Conservation (phyloP, 2,329 filamentous ascomycete genomes). For the Mycosphaerelloides madeirae region DNA sequence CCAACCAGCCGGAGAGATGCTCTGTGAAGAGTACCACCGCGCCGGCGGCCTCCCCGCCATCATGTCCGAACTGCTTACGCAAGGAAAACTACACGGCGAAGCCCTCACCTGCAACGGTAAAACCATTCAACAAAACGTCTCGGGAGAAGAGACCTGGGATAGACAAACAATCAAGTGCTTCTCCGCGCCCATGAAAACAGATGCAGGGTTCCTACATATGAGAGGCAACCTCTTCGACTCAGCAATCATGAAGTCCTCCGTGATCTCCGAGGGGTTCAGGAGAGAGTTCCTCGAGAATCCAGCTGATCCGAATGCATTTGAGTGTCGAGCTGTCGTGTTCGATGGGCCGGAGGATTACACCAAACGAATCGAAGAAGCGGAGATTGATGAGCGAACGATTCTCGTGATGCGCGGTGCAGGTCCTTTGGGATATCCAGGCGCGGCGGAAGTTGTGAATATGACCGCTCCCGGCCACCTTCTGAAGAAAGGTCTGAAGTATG, state of each 20-base stretch:
- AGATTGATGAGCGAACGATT: slow-evolving; percentile 28
- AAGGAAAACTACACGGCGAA: slow-evolving; percentile 43
- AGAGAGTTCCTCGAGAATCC: slow-evolving; percentile 26
- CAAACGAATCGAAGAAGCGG: slow-evolving; percentile 25
- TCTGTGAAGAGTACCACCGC: slow-evolving; percentile 52
- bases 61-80: slow-evolving; percentile 50
- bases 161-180: slow-evolving; percentile 45
- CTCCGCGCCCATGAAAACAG: slow-evolving; percentile 42
- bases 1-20: slow-evolving; percentile 51
- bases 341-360: slow-evolving; percentile 31
- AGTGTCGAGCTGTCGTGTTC: slow-evolving; percentile 27
- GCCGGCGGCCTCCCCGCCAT: slow-evolving; percentile 52
- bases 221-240: slow-evolving; percentile 30
- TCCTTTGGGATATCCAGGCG: slow-evolving; percentile 29
- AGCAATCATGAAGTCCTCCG: slow-evolving; percentile 30
- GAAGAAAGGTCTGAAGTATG: slow-evolving; percentile 38
- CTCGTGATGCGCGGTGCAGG: slow-evolving; percentile 30
- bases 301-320: slow-evolving; percentile 26
- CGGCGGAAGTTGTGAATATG: slow-evolving; percentile 32
- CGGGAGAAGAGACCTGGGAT: slow-evolving; percentile 48
- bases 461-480: slow-evolving; percentile 27
- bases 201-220: slow-evolving; percentile 46
- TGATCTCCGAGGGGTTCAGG: slow-evolving; percentile 26
- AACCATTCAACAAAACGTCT: slow-evolving; percentile 42
- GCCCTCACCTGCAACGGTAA: slow-evolving; percentile 46